phyloP scores from a whole-genome alignment of 2,329 filamentous ascomycete genomes.

The Ophiostoma australiae region DNA sequence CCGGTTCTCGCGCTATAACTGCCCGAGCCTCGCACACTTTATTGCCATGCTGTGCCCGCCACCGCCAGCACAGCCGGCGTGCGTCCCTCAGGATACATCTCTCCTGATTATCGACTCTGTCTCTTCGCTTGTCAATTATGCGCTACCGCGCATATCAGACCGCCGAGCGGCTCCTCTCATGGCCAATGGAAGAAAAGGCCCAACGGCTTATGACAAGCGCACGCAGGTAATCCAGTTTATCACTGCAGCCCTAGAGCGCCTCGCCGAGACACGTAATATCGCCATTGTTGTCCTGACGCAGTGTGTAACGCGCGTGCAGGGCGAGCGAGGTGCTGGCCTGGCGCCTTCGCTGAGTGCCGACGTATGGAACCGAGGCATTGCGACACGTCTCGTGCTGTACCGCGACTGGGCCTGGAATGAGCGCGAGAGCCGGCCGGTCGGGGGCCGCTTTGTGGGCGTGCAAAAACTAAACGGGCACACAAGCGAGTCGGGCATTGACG shows the following conservation, averaged over 20 bases:
- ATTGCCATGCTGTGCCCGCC: constrained; percentile 69
- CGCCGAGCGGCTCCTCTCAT: constrained; percentile 21
- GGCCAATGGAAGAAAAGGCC: constrained; percentile 26
- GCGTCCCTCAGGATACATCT: constrained; percentile 50
- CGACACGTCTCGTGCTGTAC: constrained; percentile 70
- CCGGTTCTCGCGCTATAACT: constrained; percentile 46
- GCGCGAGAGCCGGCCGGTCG: constrained; percentile 36
- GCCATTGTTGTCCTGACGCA: constrained; percentile 74
- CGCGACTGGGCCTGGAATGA: constrained; percentile 63
- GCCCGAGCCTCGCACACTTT: constrained; percentile 62
- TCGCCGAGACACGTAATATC: constrained; percentile 67
- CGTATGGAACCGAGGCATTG: constrained; percentile 75
- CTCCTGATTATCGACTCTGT: constrained; percentile 75
- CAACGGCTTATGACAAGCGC: constrained; percentile 23
- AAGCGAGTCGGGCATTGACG: constrained; percentile 39
- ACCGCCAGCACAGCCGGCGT: constrained; percentile 54
- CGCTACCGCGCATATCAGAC: constrained; percentile 58
- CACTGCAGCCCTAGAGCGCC: constrained; percentile 65
- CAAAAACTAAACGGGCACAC: constrained; percentile 59
- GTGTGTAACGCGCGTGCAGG: constrained; percentile 73
- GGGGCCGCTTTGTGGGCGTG: constrained; percentile 57
- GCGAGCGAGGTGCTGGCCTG: constrained; percentile 59
- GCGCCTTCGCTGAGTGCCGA: constrained; percentile 68
- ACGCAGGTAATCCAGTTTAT: constrained; percentile 56
- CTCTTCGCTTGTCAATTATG: constrained; percentile 69